Conservation (phyloP, 2,329 filamentous ascomycete species). For the Ophiostoma himal-ulmi region DNA sequence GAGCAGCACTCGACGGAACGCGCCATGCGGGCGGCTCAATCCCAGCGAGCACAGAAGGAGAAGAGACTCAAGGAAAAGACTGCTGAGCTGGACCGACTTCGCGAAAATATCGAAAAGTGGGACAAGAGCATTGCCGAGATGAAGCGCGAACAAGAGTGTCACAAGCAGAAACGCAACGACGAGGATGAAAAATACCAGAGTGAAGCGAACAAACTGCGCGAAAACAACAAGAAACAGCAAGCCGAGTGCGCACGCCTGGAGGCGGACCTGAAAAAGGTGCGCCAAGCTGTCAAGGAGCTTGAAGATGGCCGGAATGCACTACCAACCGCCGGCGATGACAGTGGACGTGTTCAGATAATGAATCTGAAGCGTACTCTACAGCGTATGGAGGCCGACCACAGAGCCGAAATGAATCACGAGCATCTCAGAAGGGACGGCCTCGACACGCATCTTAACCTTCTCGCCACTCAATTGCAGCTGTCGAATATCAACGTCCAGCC, state of each 20-base stretch:
- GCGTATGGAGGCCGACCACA: slow-evolving; percentile 47
- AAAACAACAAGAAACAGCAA: slow-evolving; percentile 56
- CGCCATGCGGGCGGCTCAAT: slow-evolving; percentile 73
- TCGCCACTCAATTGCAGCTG: slow-evolving; percentile 43
- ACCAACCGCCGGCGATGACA: slow-evolving; percentile 56
- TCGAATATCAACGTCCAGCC: neutral
- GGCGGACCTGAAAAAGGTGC: slow-evolving; percentile 65
- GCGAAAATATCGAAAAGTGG: slow-evolving; percentile 65
- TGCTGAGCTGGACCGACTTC: slow-evolving; percentile 61
- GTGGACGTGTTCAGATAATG: slow-evolving; percentile 46
- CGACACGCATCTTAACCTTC: slow-evolving; percentile 43
- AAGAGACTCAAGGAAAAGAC: slow-evolving; percentile 62
- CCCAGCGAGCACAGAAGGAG: slow-evolving; percentile 72
- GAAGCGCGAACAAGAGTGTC: slow-evolving; percentile 49
- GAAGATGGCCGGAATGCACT: slow-evolving; percentile 64
- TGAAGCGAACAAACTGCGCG: slow-evolving; percentile 47
- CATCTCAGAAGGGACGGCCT: neutral
- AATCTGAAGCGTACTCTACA: slow-evolving; percentile 54
- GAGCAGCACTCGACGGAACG: slow-evolving; percentile 75
- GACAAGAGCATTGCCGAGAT: slow-evolving; percentile 57
- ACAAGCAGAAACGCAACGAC: slow-evolving; percentile 48
- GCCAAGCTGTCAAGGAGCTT: slow-evolving; percentile 64
- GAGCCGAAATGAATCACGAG: slow-evolving; percentile 44
- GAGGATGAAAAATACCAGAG: slow-evolving; percentile 48
- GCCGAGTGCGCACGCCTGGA: slow-evolving; percentile 61